Conservation (phyloP, 2,329 filamentous ascomycete species). For the Emergomyces pasteurianus region DNA sequence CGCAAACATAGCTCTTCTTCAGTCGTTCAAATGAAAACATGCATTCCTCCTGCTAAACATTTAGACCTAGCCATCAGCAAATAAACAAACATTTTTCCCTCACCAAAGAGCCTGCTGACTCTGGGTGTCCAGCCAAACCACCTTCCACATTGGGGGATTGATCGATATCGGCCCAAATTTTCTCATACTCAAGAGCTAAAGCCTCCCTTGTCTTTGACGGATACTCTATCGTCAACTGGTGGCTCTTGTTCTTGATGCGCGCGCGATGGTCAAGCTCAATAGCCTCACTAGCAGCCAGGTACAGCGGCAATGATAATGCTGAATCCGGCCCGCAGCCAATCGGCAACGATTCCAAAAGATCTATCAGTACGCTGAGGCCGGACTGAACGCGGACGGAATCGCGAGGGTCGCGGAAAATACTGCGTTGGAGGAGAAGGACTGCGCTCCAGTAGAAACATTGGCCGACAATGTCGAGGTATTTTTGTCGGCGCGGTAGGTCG, state of each 20-base stretch:
- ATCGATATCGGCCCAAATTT: background rate
- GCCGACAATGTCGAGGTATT: background rate
- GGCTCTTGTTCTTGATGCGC: background rate
- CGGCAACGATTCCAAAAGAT: background rate
- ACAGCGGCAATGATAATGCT: background rate
- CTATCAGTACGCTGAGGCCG: background rate
- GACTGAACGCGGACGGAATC: background rate
- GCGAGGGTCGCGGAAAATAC: background rate
- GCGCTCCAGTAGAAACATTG: constrained; percentile 3
- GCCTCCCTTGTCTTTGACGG: constrained; percentile 1
- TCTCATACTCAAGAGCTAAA: background rate
- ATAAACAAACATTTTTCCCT: background rate
- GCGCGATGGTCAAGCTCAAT: constrained; percentile 1
- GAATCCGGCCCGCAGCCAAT: constrained; percentile 2
- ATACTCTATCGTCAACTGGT: background rate
- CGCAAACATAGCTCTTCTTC: background rate
- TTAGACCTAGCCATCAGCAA: background rate
- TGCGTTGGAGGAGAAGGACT: background rate
- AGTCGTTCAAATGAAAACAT: background rate
- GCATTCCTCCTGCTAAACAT: background rate
- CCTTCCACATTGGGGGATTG: background rate
- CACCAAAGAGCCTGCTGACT: background rate
- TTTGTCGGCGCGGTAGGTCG: background rate
- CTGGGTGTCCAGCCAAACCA: background rate
- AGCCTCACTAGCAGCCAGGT: background rate